phyloP scores from a whole-genome alignment of 2,329 filamentous ascomycete species.

The Xylaria sp. region DNA sequence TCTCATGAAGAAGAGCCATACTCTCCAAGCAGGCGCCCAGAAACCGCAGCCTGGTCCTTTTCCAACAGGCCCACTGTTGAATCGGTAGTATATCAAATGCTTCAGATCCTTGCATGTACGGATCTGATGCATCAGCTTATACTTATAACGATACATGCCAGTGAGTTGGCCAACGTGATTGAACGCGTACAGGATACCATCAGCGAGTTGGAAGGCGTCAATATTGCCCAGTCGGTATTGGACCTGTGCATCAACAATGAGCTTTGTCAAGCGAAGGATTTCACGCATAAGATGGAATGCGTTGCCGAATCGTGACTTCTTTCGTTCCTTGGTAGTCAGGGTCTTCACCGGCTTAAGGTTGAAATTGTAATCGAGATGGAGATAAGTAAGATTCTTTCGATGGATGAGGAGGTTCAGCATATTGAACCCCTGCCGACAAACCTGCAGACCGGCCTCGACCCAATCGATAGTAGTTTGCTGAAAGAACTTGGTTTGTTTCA shows the following conservation, averaged over 20 bases:
- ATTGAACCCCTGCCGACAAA: constrained; percentile 98
- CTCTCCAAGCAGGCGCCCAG: constrained; percentile 98
- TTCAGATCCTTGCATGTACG: constrained; percentile 98
- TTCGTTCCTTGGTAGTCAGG: constrained; percentile 96
- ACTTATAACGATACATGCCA: constrained; percentile 99
- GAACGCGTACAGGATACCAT: constrained; percentile 99
- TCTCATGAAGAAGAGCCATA: constrained; percentile 99
- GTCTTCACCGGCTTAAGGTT: constrained; percentile 99
- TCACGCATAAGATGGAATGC: constrained; percentile 99
- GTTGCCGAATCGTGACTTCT: constrained; percentile 99
- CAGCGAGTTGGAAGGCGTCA: constrained; percentile 97
- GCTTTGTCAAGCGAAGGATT: constrained; percentile 92
- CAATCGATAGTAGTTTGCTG: constrained; percentile 99
- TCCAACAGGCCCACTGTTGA: constrained; percentile 95
- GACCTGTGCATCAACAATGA: constrained; percentile 98
- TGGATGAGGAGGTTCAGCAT: constrained; percentile 99
- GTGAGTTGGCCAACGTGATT: constrained; percentile 98
- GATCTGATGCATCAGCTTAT: constrained; percentile 99
- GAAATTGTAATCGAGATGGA: constrained; percentile 99
- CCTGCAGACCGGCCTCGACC: constrained; percentile 98
- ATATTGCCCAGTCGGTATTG: constrained; percentile 98
- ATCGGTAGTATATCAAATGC: constrained; percentile 98
- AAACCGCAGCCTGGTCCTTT: constrained; percentile 98
- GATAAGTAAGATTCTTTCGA: constrained; percentile 96
- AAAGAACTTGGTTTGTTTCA: constrained; percentile 99